Percentiles rank a stretch among this genome's conserved stretches.
Conservation (phyloP, 176 grass and related monocot species). For the Cymbopogon citratus region DNA sequence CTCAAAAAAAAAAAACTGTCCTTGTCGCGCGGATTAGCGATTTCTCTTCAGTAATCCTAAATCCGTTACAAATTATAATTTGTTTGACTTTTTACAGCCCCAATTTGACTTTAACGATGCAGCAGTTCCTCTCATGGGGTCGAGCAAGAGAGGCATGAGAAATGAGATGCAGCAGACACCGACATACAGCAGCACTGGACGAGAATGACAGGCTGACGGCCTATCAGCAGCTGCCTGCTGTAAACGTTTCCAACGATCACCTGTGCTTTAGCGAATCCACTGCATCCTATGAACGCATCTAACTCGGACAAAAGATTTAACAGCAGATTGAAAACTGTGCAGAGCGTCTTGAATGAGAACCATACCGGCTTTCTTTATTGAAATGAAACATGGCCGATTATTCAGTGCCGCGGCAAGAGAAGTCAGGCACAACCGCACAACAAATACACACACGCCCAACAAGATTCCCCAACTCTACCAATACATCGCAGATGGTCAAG, state of each 20-base stretch:
- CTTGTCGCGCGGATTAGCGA: background rate
- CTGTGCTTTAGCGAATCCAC: background rate
- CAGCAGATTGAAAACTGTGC: background rate
- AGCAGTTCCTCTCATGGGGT: too few species aligned
- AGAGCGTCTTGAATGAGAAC: background rate
- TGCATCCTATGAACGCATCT: background rate
- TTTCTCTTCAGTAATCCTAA: background rate
- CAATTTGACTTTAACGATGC: too few species aligned
- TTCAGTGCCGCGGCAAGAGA: background rate
- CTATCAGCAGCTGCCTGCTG: background rate
- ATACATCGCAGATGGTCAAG: conserved; percentile 1
- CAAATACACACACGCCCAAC: background rate
- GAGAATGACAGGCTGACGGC: background rate
- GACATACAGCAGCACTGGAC: background rate
- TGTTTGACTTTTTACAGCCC: too few species aligned
- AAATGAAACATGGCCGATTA: conserved; percentile 1
- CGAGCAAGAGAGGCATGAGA: too few species aligned
- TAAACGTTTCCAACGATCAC: background rate
- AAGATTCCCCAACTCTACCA: background rate
- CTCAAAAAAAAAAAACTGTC: too few species aligned
- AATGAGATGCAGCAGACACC: background rate
- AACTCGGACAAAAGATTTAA: background rate
- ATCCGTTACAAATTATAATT: too few species aligned
- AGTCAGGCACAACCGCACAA: background rate
- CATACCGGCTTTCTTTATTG: conserved; percentile 17